Conservation (phyloP, 2,329 filamentous ascomycete genomes). For the Macroventuria anomochaeta region DNA sequence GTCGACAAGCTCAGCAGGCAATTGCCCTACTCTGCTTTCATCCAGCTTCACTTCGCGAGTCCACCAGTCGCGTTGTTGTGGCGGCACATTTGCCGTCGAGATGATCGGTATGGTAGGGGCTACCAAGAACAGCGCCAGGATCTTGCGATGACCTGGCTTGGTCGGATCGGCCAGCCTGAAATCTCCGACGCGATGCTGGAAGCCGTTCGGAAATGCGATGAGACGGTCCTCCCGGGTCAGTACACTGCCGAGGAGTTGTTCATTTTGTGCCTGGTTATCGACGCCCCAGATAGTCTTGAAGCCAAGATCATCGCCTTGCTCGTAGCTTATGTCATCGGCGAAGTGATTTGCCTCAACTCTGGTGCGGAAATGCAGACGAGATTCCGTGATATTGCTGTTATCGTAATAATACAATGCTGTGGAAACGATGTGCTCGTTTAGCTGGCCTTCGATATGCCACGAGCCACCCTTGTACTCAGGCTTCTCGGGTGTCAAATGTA, state of each 20-base stretch:
- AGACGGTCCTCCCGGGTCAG: conserved; percentile 56
- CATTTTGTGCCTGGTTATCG: not conserved
- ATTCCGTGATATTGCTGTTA: conserved; percentile 62
- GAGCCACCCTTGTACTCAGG: conserved; percentile 60
- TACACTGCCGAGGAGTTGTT: conserved; percentile 57
- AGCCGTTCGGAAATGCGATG: conserved; percentile 61
- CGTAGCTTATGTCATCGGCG: conserved; percentile 4
- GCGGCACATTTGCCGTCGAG: conserved; percentile 58
- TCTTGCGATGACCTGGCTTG: conserved; percentile 61
- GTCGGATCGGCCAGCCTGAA: conserved; percentile 59
- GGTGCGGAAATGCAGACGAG: conserved; percentile 26
- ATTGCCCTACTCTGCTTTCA: not conserved
- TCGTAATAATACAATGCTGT: conserved; percentile 69
- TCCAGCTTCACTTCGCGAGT: conserved; percentile 1
- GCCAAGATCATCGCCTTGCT: conserved; percentile 5
- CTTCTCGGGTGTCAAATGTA: conserved; percentile 64
- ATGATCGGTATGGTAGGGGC: conserved; percentile 61
- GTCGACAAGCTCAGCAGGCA: conserved; percentile 23
- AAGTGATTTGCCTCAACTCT: conserved; percentile 2
- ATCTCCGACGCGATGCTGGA: conserved; percentile 33
- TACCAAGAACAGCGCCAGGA: conserved; percentile 64
- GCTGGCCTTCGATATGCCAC: conserved; percentile 57
- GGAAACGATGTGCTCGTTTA: conserved; percentile 69
- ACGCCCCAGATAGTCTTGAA: conserved; percentile 11
- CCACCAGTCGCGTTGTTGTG: conserved; percentile 57